phyloP scores from a whole-genome alignment of 345 rosid genomes.

The Brassica cretica region DNA sequence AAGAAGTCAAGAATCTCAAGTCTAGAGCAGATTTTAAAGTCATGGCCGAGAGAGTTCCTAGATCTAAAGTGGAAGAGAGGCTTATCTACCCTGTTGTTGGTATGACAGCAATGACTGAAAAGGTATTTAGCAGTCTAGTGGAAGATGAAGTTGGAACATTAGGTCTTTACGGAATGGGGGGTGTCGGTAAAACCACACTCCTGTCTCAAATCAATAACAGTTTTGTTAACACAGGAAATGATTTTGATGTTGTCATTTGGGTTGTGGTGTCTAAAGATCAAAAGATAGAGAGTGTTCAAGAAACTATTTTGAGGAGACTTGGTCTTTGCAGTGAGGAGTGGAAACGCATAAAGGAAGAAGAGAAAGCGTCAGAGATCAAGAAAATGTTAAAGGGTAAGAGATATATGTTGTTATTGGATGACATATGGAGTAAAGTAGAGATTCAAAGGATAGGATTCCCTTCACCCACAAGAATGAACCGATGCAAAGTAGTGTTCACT shows the following conservation, averaged over 20 bases:
- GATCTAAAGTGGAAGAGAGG: neutral
- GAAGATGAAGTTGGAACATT: neutral
- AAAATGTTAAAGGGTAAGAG: neutral
- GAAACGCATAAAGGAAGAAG: neutral
- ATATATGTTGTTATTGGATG: neutral
- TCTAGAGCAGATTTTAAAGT: neutral
- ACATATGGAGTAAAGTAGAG: neutral
- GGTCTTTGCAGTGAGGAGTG: neutral
- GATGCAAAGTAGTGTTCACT: neutral
- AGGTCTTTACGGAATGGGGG: conserved; percentile 1
- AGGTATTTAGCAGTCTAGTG: neutral
- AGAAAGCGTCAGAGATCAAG: neutral
- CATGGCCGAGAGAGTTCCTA: neutral
- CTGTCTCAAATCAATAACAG: neutral
- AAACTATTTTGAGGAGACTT: neutral
- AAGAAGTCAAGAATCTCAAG: neutral
- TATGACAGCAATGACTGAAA: neutral
- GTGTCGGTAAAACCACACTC: neutral
- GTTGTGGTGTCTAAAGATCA: neutral
- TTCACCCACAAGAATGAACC: neutral
- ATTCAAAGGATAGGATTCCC: neutral
- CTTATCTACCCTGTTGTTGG: neutral
- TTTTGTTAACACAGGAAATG: neutral
- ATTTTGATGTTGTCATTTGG: neutral
- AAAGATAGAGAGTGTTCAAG: neutral